Base-by-base conservation (phyloP, 208 protist genomes). In the Strigomonas culicis region DNA sequence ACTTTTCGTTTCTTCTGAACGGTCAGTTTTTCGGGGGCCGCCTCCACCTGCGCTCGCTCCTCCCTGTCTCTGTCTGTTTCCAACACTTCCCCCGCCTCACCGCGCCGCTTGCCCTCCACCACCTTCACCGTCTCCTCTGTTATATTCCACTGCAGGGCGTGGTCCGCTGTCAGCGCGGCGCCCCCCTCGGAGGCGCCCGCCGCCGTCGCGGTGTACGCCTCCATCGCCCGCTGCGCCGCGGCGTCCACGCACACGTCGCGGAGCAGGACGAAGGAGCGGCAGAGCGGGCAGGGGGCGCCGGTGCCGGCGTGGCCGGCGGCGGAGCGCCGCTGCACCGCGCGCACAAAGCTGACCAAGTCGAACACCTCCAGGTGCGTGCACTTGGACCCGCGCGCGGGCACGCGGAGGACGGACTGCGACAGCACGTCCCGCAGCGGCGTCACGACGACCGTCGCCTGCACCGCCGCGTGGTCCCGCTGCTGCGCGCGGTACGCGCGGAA, bases 311-410 rank as follows among this genome's bases (percentile, higher is more conserved):
- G 70, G 17, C 51, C 57, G 53, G 31, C 34, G 11, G 66, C 57
- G 27, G 59, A 62, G 39, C 41, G 63, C 59, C 77, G 75, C 58
- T 86, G 74, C 13, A 67, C 77, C 6, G 73, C 63, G 43, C 69
- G 76, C 17, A 95, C 79, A 68, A 93, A 91, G 25, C 68, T 75
- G 30, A 55, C 62, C n/a, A 88, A 43, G 47, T 95, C 89, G 67
- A 95, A 95, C n/a, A 90, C 32, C 56, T 89, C 84, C 28, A 81
- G 28, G 68, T 95, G 89, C 31, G 61, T 66, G 43, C 89, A 95
- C 28, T 22, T 41, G 22, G 63, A 43, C 15, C 89, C 85, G 17
- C 89, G 76, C 4, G 70, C 77, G 1, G 89, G 89, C 19, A 75
- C 72, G 21, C 59, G 65, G 25, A 95, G 82, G 13, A 71, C 66